Conservation (phyloP, 345 rosid genomes). For the sweet orange (Citrus sinensis) region DVS_A1.0 CM039165.1:4148501-4149000, state of each 20-base stretch:
- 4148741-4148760: not conserved
- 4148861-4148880: not conserved
- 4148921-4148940: not conserved
- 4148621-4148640: conserved; percentile 13
- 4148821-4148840: not conserved
- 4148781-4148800: not conserved
- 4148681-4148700: not conserved
- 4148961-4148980: not conserved
- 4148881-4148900: not conserved
- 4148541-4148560: conserved; percentile 34
- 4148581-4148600: conserved; percentile 37
- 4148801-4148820: not conserved
- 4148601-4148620: conserved; percentile 11
- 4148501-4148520: conserved; percentile 27
- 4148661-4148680: not conserved
- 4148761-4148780: no score
- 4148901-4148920: not conserved
- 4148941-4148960: no score
- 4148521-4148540: conserved; percentile 24
- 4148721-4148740: not conserved
- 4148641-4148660: no score
- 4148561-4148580: conserved; percentile 39
- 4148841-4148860: not conserved
- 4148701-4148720: not conserved
- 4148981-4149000: not conserved